phyloP scores from a whole-genome alignment of 1,284 basidiomycete species.

The Lentinula novae-zelandiae region DNA sequence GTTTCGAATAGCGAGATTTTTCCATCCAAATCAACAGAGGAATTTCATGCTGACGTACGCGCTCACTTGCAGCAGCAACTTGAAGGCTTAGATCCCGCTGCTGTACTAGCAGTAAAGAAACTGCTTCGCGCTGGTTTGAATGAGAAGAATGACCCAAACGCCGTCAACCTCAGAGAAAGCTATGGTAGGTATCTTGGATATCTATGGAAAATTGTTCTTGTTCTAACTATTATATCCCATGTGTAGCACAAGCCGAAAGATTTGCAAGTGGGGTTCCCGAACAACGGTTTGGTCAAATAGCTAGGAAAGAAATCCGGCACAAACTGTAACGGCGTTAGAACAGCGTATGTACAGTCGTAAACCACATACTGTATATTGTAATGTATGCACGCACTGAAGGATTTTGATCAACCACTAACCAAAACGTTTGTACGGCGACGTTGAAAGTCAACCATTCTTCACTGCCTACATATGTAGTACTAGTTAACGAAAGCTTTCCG shows the following conservation, averaged over 20 bases:
- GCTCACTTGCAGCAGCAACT: constrained; percentile 47
- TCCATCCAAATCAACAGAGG: constrained; percentile 43
- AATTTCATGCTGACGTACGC: constrained; percentile 53
- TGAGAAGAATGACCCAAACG: constrained; percentile 64
- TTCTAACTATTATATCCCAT: not conserved
- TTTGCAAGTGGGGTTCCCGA: constrained; percentile 55
- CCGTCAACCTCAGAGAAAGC: constrained; percentile 64
- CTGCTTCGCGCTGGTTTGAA: constrained; percentile 53
- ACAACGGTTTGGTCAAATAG: constrained; percentile 52
- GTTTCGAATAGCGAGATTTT: constrained; percentile 50
- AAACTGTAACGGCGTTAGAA: constrained; percentile 36
- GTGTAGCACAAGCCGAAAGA: constrained; percentile 52
- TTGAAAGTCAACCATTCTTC: no score
- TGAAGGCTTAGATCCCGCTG: constrained; percentile 48
- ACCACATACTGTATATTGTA: no score
- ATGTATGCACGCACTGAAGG: no score
- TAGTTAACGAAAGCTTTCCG: no score
- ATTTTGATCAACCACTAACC: no score
- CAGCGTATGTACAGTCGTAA: no score
- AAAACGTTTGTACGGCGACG: no score
- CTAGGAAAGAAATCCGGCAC: constrained; percentile 61
- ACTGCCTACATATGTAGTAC: no score
- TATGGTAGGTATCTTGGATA: constrained; percentile 38
- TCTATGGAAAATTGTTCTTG: not conserved
- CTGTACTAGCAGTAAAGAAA: constrained; percentile 49